Base-by-base conservation (phyloP, 371 early-diverging fungal genomes). In the Mucor mucedo region DNA sequence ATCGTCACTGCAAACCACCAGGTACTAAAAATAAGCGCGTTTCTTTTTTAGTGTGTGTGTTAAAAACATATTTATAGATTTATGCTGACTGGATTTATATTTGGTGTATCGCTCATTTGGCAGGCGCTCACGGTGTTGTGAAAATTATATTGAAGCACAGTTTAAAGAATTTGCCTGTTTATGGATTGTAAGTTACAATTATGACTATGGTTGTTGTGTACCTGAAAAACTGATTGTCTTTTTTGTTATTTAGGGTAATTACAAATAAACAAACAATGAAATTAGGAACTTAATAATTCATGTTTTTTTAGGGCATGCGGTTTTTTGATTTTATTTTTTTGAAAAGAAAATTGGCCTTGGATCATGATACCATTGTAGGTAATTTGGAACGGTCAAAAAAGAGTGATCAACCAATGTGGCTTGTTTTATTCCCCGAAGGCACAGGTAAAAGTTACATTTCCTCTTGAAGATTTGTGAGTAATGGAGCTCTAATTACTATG, bases 71-170 rank as follows among this genome's bases (percentile, higher is more conserved):
- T 30, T 3, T 29, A 50, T 48, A 84, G 87, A 91, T 90, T 48
- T 94, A 93, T 77, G 85, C 90, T 39, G 97, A 95, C 73, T 95
- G 95, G 94, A 88, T 93, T 68, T 95, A 92, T 72, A 80, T 95
- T 49, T 95, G 95, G 93, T 77, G 74, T 55, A 62, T 88, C 30
- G 72, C 92, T 2, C 87, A 91, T 69, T 75, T 85, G 38, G 81
- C 84, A n/a, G 78, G 76, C 14, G 87, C 84, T 29, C 91, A 92
- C 63, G 93, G 92, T 27, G 78, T 74, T 44, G 55, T 96, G 45
- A 94, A 93, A 75, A 94, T 96, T 53, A 87, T 94, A 38, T 80
- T 95, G 21, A 95, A 95, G 66, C 82, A 87, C 35, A 83, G 84
- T 57, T 81, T 95, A 45, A 87, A 88, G 62, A 75, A 87, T 67